Evolutionary conservation across 306 rosid species (phyloP), one percentile per base, ranked within the genome.

Genomic region (Vicia sativa): DNA sequence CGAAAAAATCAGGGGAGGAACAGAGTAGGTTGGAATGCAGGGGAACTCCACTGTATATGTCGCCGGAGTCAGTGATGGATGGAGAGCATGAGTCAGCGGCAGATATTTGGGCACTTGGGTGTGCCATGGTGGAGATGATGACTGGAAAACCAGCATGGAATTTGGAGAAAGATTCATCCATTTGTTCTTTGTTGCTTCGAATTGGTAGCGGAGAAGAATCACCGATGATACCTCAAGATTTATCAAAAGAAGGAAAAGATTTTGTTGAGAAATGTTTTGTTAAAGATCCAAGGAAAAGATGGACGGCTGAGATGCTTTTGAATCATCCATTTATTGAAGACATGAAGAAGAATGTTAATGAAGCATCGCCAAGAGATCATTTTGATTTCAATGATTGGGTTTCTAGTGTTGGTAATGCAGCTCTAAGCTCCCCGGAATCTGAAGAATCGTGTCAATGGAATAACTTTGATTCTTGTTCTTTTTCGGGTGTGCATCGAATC

Each of bases 231-330:
- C 91, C 99, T 0, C 67, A 56, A 6, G 85, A 85, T 1, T 74
- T 95, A 1, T 85, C 96, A 0, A 54, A 76, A 15, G 96, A 86
- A 0, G 97, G 89, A 2, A 85, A 73, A 44, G 96, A 95, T 78
- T 95, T 95, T 75, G 52, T 90, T 0, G 11, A 37, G 0, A 88
- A 90, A 73, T 90, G 99, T 71, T 84, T 90, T 8, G 71, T 87
- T 29, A 93, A 79, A 43, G 95, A 93, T 78, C 88, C 96, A 0
- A 72, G 11, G 7, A 70, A 79, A 60, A 70, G 99, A 74, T 93
- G 99, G 99, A 93, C 91, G 55, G 96, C 97, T 0, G 96, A 93
- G 75, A 90, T 80, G 97, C 95, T 93, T 25, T 37, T 93, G 54
- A 52, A 71, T 1, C 99, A 93, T 38, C 87, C 96, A 0, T 90